Evolutionary conservation across 164 flowering plant species (phyloP).

Genomic region (Vitis labrusca): DNA sequence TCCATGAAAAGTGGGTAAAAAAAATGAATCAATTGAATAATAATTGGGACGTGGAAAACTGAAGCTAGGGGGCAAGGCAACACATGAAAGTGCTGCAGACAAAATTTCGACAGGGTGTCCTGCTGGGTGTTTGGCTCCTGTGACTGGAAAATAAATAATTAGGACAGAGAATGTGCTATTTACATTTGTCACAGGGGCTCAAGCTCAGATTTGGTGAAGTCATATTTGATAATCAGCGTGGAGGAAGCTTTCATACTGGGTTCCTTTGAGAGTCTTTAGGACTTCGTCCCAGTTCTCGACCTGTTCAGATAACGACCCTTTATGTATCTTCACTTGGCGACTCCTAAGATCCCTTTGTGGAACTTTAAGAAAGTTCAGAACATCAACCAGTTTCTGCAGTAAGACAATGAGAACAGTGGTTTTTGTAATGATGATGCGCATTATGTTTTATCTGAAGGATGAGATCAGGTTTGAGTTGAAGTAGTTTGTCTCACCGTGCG

Average conservation of each 20-base stretch:
- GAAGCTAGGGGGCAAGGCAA: background rate
- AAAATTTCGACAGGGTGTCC: conserved; percentile 39
- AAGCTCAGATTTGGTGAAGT: background rate
- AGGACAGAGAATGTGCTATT: background rate
- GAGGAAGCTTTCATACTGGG: conserved; percentile 57
- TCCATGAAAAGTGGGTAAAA: background rate
- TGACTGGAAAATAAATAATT: background rate
- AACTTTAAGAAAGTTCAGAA: conserved; percentile 60
- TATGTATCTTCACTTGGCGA: conserved; percentile 93
- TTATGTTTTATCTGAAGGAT: too few relatives aligned
- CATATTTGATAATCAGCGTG: conserved; percentile 38
- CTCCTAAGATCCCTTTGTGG: conserved; percentile 58
- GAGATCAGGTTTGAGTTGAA: too few relatives aligned
- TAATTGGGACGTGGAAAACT: background rate
- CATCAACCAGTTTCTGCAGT: conserved; percentile 53
- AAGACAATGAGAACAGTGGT: background rate
- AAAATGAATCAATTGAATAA: conserved; percentile 31
- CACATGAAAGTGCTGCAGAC: conserved; percentile 9
- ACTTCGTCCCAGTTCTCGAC: conserved; percentile 79
- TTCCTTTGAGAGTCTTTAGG: conserved; percentile 58
- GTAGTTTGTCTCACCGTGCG: conserved; percentile 42
- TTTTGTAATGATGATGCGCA: background rate
- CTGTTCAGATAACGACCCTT: conserved; percentile 63
- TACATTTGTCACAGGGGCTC: background rate
- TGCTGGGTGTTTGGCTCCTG: conserved; percentile 8